A percentile compares a stretch with the other conserved stretches of the same genome.
These are phyloP conservation scores for Plasmodium gaboni DNA, from an alignment of 169 alveolate genomes.

Conservation along the genomic window DNA sequence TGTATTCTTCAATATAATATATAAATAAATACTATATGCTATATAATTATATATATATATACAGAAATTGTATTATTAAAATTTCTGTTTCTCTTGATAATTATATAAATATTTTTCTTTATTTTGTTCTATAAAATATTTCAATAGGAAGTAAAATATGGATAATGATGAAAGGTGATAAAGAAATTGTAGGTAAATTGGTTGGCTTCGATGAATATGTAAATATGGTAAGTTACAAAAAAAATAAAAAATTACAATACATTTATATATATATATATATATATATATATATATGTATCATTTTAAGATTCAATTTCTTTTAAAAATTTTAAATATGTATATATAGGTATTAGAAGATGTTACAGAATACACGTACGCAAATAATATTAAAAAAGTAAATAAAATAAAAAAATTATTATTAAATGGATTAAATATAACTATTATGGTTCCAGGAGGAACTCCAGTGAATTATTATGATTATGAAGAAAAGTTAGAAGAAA, in stretches of 20 bases:
- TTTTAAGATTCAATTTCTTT: not conserved
- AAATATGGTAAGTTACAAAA: slow-evolving; percentile 87
- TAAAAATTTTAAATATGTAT: not conserved
- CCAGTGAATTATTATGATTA: slow-evolving; percentile 79
- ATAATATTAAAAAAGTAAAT: slow-evolving; percentile 83
- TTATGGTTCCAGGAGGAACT: slow-evolving; percentile 90
- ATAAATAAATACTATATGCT: too few species aligned
- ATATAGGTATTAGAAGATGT: slow-evolving; percentile 91
- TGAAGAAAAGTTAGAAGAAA: slow-evolving; percentile 74
- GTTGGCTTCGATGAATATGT: slow-evolving; percentile 96
- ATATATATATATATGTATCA: not conserved
- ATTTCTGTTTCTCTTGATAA: too few species aligned
- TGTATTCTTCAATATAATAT: too few species aligned
- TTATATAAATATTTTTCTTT: too few species aligned
- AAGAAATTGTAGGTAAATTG: slow-evolving; percentile 91
- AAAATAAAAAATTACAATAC: slow-evolving; percentile 2
- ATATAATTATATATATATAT: too few species aligned
- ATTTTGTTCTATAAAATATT: not conserved
- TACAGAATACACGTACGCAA: slow-evolving; percentile 87
- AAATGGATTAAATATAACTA: slow-evolving; percentile 89
- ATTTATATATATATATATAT: too few species aligned
- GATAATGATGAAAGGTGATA: slow-evolving; percentile 91
- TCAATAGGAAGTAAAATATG: slow-evolving; percentile 92
- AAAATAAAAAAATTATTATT: slow-evolving; percentile 86
- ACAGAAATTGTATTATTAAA: too few species aligned